Percentiles rank a stretch among this genome's conserved stretches.
phyloP scores from a whole-genome alignment of 106 monocot genomes.

The Dendrobium officinale region DNA sequence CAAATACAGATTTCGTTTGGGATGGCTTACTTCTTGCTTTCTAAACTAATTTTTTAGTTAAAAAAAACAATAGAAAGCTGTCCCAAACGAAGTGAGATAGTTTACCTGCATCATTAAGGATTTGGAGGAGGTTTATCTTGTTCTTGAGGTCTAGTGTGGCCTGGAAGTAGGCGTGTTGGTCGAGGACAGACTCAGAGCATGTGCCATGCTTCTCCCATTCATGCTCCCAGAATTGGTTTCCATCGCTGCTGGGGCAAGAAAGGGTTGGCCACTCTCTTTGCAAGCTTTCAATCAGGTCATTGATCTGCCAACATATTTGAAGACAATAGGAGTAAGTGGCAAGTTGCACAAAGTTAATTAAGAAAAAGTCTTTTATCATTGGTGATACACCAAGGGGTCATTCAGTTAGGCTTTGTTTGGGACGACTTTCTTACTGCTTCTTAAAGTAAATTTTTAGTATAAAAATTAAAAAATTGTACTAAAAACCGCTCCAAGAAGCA shows the following conservation, averaged over 20 bases:
- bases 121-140: slow-evolving; percentile 20
- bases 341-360: background rate
- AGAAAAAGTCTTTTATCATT: too few species aligned
- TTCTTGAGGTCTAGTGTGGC: slow-evolving; percentile 32
- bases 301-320: slow-evolving; percentile 17
- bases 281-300: slow-evolving; percentile 21
- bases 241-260: slow-evolving; percentile 44
- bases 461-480: too few species aligned
- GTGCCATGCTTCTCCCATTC: slow-evolving; percentile 78
- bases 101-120: slow-evolving; percentile 22
- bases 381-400: too few species aligned
- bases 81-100: too few species aligned
- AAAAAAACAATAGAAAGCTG: too few species aligned
- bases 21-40: too few species aligned
- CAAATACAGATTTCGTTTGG: too few species aligned
- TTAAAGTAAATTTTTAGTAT: too few species aligned
- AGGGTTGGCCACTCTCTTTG: slow-evolving; percentile 44
- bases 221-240: slow-evolving; percentile 40
- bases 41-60: too few species aligned
- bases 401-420: too few species aligned
- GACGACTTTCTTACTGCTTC: too few species aligned
- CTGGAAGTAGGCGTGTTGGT: slow-evolving; percentile 51
- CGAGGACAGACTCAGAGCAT: slow-evolving; percentile 40
- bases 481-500: too few species aligned
- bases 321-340: slow-evolving; percentile 14